Conservation (phyloP, 345 rosid genomes). For the Barbarea vulgaris region DNA sequence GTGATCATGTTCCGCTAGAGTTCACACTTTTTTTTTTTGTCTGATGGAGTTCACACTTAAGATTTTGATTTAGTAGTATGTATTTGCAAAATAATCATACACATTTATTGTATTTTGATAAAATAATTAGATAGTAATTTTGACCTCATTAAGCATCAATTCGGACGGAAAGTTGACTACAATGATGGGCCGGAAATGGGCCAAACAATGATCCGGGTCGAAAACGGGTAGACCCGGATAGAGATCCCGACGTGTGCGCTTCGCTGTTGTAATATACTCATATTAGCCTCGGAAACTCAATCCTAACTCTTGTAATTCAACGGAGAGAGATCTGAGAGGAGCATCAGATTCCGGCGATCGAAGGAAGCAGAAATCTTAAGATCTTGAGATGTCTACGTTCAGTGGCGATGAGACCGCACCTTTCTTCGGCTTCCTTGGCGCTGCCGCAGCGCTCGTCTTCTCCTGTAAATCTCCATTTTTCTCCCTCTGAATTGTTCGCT, state of each 20-base stretch:
- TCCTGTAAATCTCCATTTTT: conserved; percentile 30
- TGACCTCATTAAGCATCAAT: too few relatives aligned
- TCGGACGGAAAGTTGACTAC: background rate
- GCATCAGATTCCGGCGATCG: conserved; percentile 13
- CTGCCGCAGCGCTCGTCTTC: conserved; percentile 47
- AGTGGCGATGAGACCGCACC: conserved; percentile 51
- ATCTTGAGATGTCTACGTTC: conserved; percentile 46
- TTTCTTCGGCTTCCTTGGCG: conserved; percentile 50
- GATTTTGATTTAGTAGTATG: too few relatives aligned
- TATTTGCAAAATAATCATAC: background rate
- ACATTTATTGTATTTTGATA: background rate
- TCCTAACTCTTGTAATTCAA: conserved; percentile 12
- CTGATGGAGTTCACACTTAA: background rate
- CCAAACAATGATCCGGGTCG: background rate
- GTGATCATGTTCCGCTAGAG: background rate
- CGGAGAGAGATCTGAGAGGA: conserved; percentile 28
- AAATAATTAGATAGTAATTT: too few relatives aligned
- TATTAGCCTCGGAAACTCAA: conserved; percentile 10
- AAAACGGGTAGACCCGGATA: conserved; percentile 25
- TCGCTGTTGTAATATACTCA: conserved; percentile 19
- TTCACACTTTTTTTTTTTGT: too few relatives aligned
- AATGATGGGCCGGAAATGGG: conserved; percentile 20
- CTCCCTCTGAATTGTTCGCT: background rate
- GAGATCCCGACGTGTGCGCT: conserved; percentile 39
- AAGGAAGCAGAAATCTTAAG: conserved; percentile 23